phyloP scores from a whole-genome alignment of 2,329 filamentous ascomycete species.

The Epichloe aotearoae region DNA sequence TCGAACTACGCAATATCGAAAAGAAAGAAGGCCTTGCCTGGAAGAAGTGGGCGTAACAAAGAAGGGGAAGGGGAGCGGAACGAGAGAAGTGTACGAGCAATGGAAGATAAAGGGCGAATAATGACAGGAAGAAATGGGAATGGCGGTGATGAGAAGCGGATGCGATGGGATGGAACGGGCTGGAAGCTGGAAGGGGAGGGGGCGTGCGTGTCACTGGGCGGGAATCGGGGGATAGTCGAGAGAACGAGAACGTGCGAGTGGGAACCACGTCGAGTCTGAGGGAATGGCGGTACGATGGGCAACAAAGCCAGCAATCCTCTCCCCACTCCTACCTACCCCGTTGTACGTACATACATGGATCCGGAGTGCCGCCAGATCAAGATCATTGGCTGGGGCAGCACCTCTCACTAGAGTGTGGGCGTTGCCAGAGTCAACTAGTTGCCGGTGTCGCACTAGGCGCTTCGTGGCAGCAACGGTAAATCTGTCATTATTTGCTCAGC shows the following conservation, averaged over 20 bases:
- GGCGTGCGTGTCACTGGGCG: conserved; percentile 15
- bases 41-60: conserved; percentile 8
- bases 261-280: not conserved
- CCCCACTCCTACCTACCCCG: not conserved
- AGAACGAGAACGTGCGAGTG: not conserved
- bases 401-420: not conserved
- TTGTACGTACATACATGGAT: not conserved
- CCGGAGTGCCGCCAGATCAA: conserved; percentile 1
- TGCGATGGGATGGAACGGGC: conserved; percentile 12
- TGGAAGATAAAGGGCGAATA: conserved; percentile 19
- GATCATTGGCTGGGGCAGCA: not conserved
- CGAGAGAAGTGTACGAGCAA: conserved; percentile 14
- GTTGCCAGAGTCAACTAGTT: not conserved
- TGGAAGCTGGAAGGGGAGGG: conserved; percentile 17
- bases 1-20: conserved; percentile 20
- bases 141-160: conserved; percentile 20
- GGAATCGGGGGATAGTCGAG: too few relatives aligned
- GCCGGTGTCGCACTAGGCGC: not conserved
- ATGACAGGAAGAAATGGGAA: conserved; percentile 17
- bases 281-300: conserved; percentile 5
- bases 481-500: too few relatives aligned
- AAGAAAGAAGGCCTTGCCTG: conserved; percentile 22
- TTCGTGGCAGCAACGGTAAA: not conserved
- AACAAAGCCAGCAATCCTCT: conserved; percentile 4
- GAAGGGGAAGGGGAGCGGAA: conserved; percentile 12